A percentile compares a stretch with the other conserved stretches of the same genome.
phyloP scores from a whole-genome alignment of 768 basidiomycete genomes.

The Kwoniella botswanensis region DNA sequence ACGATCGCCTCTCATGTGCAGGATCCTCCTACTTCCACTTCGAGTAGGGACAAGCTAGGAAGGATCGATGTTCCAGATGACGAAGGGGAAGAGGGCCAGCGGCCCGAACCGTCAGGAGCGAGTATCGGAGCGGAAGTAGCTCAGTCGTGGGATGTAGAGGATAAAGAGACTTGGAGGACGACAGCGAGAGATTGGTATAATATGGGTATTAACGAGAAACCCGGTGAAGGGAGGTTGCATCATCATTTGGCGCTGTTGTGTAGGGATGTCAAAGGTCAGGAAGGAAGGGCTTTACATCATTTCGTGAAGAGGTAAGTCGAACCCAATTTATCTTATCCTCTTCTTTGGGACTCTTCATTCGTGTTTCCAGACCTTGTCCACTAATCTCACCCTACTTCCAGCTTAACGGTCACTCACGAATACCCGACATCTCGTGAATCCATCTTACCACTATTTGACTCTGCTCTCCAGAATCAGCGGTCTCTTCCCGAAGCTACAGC shows the following conservation, averaged over 20 bases:
- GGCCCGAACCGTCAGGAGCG: slow-evolving; percentile 39
- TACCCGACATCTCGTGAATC: slow-evolving; percentile 89
- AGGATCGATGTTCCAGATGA: slow-evolving; percentile 63
- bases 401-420: slow-evolving; percentile 88
- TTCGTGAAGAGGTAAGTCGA: slow-evolving; percentile 83
- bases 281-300: slow-evolving; percentile 85
- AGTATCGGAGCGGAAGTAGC: slow-evolving; percentile 87
- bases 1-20: slow-evolving; percentile 84
- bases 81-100: slow-evolving; percentile 66
- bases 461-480: slow-evolving; percentile 72
- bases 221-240: slow-evolving; percentile 92
- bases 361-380: not conserved
- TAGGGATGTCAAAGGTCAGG: slow-evolving; percentile 79
- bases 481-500: slow-evolving; percentile 69
- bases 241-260: slow-evolving; percentile 89
- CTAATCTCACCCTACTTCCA: slow-evolving; percentile 53
- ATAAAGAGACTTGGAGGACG: slow-evolving; percentile 84
- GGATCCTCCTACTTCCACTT: slow-evolving; percentile 12
- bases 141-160: slow-evolving; percentile 74
- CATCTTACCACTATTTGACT: slow-evolving; percentile 84
- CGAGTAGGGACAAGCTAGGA: slow-evolving; percentile 5
- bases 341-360: not conserved
- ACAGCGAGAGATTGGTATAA: slow-evolving; percentile 94
- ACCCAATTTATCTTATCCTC: not conserved
- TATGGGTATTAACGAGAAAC: slow-evolving; percentile 80